Conservation (phyloP, 2,329 filamentous ascomycete genomes). For the Pyrenophora graminea region DNA sequence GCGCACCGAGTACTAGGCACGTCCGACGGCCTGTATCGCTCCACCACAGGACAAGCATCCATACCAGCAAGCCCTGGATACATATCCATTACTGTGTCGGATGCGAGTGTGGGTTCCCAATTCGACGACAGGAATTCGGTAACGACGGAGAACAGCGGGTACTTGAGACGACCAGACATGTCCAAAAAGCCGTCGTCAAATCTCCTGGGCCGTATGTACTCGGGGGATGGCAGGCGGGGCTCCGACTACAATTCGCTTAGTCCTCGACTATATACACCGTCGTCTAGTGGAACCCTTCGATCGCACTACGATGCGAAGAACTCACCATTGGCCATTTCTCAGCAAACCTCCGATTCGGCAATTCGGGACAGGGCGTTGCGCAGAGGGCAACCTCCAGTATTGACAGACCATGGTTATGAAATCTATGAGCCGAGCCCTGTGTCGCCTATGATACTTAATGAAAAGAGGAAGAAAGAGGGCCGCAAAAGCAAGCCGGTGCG, state of each 20-base stretch:
- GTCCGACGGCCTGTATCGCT: constrained; percentile 34
- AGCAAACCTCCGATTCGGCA: constrained; percentile 52
- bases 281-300: constrained; percentile 48
- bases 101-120: constrained; percentile 36
- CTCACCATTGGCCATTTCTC: constrained; percentile 49
- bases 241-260: constrained; percentile 38
- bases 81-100: constrained; percentile 39
- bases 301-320: constrained; percentile 51
- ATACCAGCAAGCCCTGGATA: constrained; percentile 35
- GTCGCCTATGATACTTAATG: constrained; percentile 26
- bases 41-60: constrained; percentile 27
- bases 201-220: constrained; percentile 31
- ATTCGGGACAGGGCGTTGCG: constrained; percentile 50
- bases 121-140: constrained; percentile 28
- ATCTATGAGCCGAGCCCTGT: constrained; percentile 24
- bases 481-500: constrained; percentile 44
- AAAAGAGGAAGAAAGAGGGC: constrained; percentile 24
- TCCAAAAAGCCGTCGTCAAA: constrained; percentile 44
- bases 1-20: constrained; percentile 47
- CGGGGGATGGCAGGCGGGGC: constrained; percentile 26
- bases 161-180: constrained; percentile 27
- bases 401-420: constrained; percentile 19
- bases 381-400: constrained; percentile 43
- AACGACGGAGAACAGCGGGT: constrained; percentile 24
- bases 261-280: constrained; percentile 35